Evolutionary conservation across 1,284 basidiomycete species (phyloP), one percentile per base, ranked within the genome.

Genomic region (Heterobasidion annosum): DNA sequence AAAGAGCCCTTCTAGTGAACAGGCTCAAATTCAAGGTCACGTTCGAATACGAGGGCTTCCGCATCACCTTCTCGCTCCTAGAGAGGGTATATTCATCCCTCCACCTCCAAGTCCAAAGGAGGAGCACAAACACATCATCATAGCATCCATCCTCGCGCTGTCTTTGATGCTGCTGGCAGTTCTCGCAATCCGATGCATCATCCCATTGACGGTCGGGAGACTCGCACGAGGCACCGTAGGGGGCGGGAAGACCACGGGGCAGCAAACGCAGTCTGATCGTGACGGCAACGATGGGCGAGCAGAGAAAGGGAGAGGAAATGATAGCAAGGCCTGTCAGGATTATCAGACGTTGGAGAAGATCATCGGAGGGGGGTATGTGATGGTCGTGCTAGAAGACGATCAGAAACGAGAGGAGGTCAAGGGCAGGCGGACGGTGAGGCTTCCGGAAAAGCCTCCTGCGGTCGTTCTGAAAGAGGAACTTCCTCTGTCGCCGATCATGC

Each of bases 91-190:
- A 25, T 25, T 25, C 25, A 18, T n/a, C 8, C 5, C 15, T 32
- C 50, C 15, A 42, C 34, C 15, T n/a, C n/a, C 37, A 8, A 40
- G 37, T 12, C n/a, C 10, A 6, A 34, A 47, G 9, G 48, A 59
- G 16, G 58, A 59, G 2, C 35, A 52, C 10, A 13, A 52, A n/a
- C 57, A 59, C 35, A 37, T 59, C 19, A 32, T 46, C 40, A 34
- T 59, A 54, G 58, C 58, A 33, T 54, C 50, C 32, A 40, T 52
- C 18, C 44, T 56, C 34, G 54, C 57, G 18, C 18, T 59, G 12
- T 42, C 12, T 54, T 59, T 19, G 34, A 53, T 8, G 43, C 35
- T 12, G 25, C 53, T 35, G 32, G 56, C 50, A 40, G 50, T 58
- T 43, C 37, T 54, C 25, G 18, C 54, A 12, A 51, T 57, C 46